Evolutionary conservation across 805 yeast genomes (phyloP), one percentile per base, ranked within the genome.

Genomic region (Starmera quercuum): DNA sequence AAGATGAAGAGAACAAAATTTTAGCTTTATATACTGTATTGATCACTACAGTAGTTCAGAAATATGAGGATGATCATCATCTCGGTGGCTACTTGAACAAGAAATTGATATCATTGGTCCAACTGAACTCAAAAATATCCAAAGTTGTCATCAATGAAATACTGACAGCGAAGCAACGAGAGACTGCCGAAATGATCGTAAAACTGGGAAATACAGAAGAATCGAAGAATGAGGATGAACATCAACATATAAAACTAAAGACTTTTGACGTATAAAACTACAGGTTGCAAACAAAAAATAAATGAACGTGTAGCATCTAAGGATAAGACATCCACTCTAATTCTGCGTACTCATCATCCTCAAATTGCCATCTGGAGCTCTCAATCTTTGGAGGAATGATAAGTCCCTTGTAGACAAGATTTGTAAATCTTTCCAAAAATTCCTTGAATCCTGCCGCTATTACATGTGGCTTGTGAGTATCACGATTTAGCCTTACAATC

Each of bases 201-300:
- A 61, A 69, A 41, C 33, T 49, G 17, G 49, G 61, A 38, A 37
- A 42, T 34, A 30, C 26, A 28, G 25, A 32, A 25, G 40, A 44
- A 26, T 42, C 33, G 16, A 35, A 34, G 34, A 35, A 37, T 12
- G 42, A 46, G 30, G 46, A 42, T n/a, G 42, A 40, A 14, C 46
- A 35, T n/a, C 42, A 52, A 1, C 75, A 68, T 34, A 76, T 77
- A 37, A 62, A 71, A 43, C 53, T 77, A 33, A 75, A 73, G 46
- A 59, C 68, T 1, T 77, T 77, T 49, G 69, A 38, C 11, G 10
- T 18, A 23, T 47, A 29, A 35, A 7, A 6, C 5, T 26, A 11
- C 29, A 13, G 18, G 5, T 16, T 16, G 17, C n/a, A n/a, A n/a
- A n/a, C n/a, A n/a, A n/a, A n/a, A n/a, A n/a, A n/a, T n/a, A n/a